Conservation (phyloP, 768 basidiomycete genomes). For the Mycena rebaudengoi region DNA sequence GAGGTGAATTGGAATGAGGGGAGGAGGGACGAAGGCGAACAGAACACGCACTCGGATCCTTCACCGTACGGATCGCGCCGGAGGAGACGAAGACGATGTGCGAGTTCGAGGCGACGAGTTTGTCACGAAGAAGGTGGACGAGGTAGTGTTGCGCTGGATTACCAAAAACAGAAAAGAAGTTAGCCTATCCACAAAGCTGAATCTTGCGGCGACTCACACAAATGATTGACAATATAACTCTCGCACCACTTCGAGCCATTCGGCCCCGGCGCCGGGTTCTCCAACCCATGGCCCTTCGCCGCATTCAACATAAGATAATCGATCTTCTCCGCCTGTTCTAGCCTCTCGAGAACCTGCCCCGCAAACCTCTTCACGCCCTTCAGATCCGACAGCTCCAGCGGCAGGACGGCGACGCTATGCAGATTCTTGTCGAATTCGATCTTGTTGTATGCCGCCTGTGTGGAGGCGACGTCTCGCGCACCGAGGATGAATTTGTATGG, state of each 20-base stretch:
- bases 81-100: slow-evolving; percentile 23
- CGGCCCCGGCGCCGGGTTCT: not conserved
- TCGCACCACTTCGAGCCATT: slow-evolving; percentile 20
- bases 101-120: slow-evolving; percentile 9
- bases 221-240: slow-evolving; percentile 18
- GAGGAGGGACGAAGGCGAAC: not conserved
- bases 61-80: slow-evolving; percentile 14
- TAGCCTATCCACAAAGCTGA: not conserved
- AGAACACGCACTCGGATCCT: slow-evolving; percentile 11
- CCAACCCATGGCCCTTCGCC: not conserved
- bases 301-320: slow-evolving; percentile 22
- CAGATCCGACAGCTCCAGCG: slow-evolving; percentile 18
- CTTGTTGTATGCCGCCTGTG: slow-evolving; percentile 3
- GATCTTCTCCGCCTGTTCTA: not conserved
- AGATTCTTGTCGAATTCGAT: not conserved
- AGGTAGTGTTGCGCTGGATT: slow-evolving; percentile 24
- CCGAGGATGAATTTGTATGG: slow-evolving; percentile 21
- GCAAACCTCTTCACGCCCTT: slow-evolving; percentile 13
- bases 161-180: too few relatives aligned
- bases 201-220: not conserved
- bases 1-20: not conserved
- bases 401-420: slow-evolving; percentile 15
- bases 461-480: slow-evolving; percentile 7
- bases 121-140: slow-evolving; percentile 18
- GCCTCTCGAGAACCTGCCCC: slow-evolving; percentile 1